Evolutionary conservation across 2,329 filamentous ascomycete species (phyloP).

Genomic region (Pyrenochaeta sp.): DNA sequence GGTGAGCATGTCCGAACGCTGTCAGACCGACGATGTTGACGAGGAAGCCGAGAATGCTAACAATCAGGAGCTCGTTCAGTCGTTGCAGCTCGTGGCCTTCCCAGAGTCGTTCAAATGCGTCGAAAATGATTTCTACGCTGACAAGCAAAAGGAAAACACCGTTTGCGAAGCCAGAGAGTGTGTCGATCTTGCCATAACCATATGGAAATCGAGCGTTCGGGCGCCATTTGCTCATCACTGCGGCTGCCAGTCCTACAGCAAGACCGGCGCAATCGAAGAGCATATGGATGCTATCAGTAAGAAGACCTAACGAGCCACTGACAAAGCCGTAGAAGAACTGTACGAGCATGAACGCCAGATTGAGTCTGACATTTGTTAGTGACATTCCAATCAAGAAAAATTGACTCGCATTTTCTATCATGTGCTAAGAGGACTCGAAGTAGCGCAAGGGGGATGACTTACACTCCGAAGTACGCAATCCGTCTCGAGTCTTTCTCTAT

Average conservation of each 20-base stretch:
- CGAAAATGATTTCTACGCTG: conserved; percentile 94
- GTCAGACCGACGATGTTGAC: conserved; percentile 94
- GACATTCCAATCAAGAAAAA: background rate
- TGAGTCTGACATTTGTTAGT: conserved; percentile 67
- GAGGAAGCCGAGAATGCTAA: conserved; percentile 83
- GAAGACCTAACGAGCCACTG: conserved; percentile 90
- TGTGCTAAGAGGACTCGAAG: background rate
- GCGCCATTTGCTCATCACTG: conserved; percentile 97
- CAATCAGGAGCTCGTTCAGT: conserved; percentile 84
- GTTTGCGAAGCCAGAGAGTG: conserved; percentile 93
- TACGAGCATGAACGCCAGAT: conserved; percentile 93
- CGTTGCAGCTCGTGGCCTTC: conserved; percentile 85
- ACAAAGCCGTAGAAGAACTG: conserved; percentile 94
- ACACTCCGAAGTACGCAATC: conserved; percentile 98
- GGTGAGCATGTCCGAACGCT: conserved; percentile 72
- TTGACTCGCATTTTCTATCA: too few relatives aligned
- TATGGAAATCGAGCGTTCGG: conserved; percentile 89
- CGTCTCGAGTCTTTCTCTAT: conserved; percentile 90
- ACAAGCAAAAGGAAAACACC: conserved; percentile 95
- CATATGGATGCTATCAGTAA: conserved; percentile 99
- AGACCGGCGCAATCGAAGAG: conserved; percentile 97
- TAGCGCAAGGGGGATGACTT: conserved; percentile 45
- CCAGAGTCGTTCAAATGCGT: conserved; percentile 86
- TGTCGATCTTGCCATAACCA: conserved; percentile 96
- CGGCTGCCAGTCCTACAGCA: conserved; percentile 86